A percentile compares a stretch with the other conserved stretches of the same genome.
These are phyloP conservation scores for Pseudocercospora ulei DNA, from an alignment of 2,329 filamentous ascomycete genomes.

Conservation along the genomic window DNA sequence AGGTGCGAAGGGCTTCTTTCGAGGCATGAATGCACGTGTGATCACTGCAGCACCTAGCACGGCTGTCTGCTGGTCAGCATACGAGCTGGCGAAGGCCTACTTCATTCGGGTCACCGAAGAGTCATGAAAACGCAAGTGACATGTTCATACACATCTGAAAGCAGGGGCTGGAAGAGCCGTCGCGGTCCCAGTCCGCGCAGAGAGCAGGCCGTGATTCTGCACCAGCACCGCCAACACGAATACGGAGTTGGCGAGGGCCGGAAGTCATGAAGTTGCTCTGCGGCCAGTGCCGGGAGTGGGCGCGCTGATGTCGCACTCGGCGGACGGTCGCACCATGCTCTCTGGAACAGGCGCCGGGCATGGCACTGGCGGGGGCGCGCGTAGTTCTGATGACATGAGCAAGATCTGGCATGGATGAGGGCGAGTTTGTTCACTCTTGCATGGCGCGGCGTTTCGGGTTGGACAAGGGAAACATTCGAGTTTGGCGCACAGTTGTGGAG, in stretches of 20 bases:
- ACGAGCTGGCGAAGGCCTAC: conserved; percentile 60
- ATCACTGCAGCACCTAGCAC: conserved; percentile 98
- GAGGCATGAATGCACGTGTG: conserved; percentile 79
- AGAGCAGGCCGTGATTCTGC: neutral
- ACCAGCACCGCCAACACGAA: neutral
- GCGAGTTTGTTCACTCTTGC: neutral
- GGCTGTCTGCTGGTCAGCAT: conserved; percentile 92
- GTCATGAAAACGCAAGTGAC: conserved; percentile 12
- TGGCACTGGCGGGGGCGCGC: no score
- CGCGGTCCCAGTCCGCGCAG: conserved; percentile 1
- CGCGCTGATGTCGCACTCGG: no score
- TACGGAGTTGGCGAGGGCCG: neutral
- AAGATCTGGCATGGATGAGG: neutral
- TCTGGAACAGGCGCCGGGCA: neutral
- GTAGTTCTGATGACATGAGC: neutral
- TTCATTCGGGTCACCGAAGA: conserved; percentile 44
- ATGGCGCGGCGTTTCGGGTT: conserved; percentile 5
- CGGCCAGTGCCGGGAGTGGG: neutral
- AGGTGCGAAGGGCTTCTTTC: conserved; percentile 80
- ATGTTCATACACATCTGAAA: conserved; percentile 1
- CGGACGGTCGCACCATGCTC: neutral
- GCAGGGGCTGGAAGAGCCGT: neutral
- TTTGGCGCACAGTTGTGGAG: conserved; percentile 2
- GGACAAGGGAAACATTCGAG: conserved; percentile 1
- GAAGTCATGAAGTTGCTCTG: neutral